Evolutionary conservation across 2,329 filamentous ascomycete genomes (phyloP), one percentile per base, ranked within the genome.

Genomic region (Cryphonectria carpinicola): DNA sequence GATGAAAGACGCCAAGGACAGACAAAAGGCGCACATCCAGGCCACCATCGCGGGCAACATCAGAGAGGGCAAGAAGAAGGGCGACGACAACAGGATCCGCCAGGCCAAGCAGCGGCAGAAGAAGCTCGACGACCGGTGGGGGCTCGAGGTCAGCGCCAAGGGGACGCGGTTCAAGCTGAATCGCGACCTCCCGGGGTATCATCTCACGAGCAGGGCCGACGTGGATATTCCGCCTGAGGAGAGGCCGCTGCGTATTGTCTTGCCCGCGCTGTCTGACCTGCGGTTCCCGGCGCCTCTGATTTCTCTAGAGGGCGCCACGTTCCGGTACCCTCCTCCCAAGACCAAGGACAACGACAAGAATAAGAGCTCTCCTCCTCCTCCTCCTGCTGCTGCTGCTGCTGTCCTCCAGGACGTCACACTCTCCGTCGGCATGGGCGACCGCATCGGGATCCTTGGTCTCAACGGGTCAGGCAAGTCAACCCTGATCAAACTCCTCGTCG

Each of bases 391-490:
- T 75, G 3, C 79, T 37, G 80, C 83, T 6, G 76, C 81, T 1
- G 83, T 91, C 13, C 79, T 96, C 22, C 85, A 88, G 32, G 88
- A 90, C 11, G 81, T 95, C 41, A 88, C 86, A 65, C 80, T 97
- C 17, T 90, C 90, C 0, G 86, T 97, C 17, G 87, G 92, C 71
- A 88, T 89, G 78, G 92, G 93, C 13, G 92, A 94, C 73, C 87
- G 93, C 1, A 83, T 95, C 35, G 93, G 92, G 0, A 85, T 97
- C 56, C 84, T 93, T 35, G 94, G 93, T 0, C 84, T 96, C 60
- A 97, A 97, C 78, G 94, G 93, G 1, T 88, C 89, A 0, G 94
- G 94, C 2, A 97, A 97, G 79, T 93, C 92, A 1, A 96, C 93
- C 0, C 83, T 97, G 13, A 85, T 95, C 70, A 90, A 88, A 64